A percentile compares a stretch with the other conserved stretches of the same genome.
Evolutionary conservation across 2,329 filamentous ascomycete genomes (phyloP).

Genomic region (Ascochyta koolunga): DNA sequence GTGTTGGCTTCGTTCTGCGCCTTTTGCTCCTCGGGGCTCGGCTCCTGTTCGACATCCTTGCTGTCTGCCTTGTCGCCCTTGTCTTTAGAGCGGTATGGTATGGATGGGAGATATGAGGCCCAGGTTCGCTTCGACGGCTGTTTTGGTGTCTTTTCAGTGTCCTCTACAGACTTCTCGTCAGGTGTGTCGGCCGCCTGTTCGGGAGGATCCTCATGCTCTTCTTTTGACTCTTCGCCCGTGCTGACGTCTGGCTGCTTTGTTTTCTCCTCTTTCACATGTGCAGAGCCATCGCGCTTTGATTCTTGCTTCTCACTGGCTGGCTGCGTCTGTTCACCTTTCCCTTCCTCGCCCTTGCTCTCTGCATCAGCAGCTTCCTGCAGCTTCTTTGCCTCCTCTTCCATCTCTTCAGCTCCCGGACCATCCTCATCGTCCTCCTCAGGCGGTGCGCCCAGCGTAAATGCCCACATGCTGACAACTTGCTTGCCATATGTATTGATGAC

Average conservation of each 20-base stretch:
- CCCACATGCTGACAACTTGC: conserved; percentile 58
- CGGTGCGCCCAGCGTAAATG: conserved; percentile 54
- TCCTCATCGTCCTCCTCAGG: conserved; percentile 46
- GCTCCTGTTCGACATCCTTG: conserved; percentile 25
- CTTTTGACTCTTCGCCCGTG: conserved; percentile 1
- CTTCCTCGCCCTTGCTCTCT: conserved; percentile 12
- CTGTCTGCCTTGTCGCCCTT: conserved; percentile 25
- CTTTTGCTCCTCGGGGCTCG: conserved; percentile 37
- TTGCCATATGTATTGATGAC: conserved; percentile 59
- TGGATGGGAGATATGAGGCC: conserved; percentile 49
- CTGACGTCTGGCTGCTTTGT: not conserved
- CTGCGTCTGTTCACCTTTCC: conserved; percentile 3
- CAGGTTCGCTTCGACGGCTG: conserved; percentile 42
- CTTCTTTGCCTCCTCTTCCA: conserved; percentile 31
- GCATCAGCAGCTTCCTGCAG: conserved; percentile 25
- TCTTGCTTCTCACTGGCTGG: not conserved
- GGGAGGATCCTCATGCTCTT: conserved; percentile 27
- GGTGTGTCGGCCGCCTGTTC: conserved; percentile 40
- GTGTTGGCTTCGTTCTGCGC: conserved; percentile 43
- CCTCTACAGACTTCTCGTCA: conserved; percentile 26
- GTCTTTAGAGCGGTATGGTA: conserved; percentile 44
- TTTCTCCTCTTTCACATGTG: not conserved
- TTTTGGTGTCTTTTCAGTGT: conserved; percentile 17
- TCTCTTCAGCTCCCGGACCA: conserved; percentile 31
- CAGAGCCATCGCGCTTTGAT: conserved; percentile 2